A percentile compares a stretch with the other conserved stretches of the same genome.
phyloP scores from a whole-genome alignment of 2,329 filamentous ascomycete genomes.

The Aspergillus ruber region DNA sequence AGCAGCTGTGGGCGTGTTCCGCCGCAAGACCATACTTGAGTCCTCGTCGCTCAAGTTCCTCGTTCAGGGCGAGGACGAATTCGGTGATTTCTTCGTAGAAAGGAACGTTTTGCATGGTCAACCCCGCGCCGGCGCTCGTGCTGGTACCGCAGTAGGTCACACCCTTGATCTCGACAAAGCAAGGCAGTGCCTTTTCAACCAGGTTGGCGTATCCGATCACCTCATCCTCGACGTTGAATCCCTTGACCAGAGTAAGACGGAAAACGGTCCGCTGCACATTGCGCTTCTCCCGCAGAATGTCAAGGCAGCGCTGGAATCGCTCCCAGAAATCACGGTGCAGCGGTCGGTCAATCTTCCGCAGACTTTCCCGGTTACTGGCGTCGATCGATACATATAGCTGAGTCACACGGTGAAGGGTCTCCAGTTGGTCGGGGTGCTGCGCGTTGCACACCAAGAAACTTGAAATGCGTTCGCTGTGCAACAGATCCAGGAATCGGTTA shows the following conservation, averaged over 20 bases:
- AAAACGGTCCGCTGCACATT: slow-evolving; percentile 89
- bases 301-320: slow-evolving; percentile 82
- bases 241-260: slow-evolving; percentile 90
- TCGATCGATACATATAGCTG: slow-evolving; percentile 97
- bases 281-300: slow-evolving; percentile 77
- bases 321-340: slow-evolving; percentile 97
- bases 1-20: slow-evolving; percentile 93
- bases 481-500: slow-evolving; percentile 78
- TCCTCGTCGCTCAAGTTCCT: slow-evolving; percentile 61
- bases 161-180: slow-evolving; percentile 92
- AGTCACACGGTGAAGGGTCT: slow-evolving; percentile 74
- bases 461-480: slow-evolving; percentile 81
- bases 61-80: slow-evolving; percentile 71
- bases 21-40: slow-evolving; percentile 85
- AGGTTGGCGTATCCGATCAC: slow-evolving; percentile 83
- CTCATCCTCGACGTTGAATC: slow-evolving; percentile 95
- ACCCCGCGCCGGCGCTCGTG: slow-evolving; percentile 72
- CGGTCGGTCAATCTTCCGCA: slow-evolving; percentile 83
- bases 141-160: slow-evolving; percentile 95
- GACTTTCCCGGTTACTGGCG: slow-evolving; percentile 79
- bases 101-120: slow-evolving; percentile 96
- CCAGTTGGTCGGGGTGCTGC: slow-evolving; percentile 88
- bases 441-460: slow-evolving; percentile 96
- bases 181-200: slow-evolving; percentile 77
- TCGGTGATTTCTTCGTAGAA: slow-evolving; percentile 86